These are phyloP conservation scores for Didymella exigua DNA, from an alignment of 2,329 filamentous ascomycete genomes.

Conservation along the genomic window DNA sequence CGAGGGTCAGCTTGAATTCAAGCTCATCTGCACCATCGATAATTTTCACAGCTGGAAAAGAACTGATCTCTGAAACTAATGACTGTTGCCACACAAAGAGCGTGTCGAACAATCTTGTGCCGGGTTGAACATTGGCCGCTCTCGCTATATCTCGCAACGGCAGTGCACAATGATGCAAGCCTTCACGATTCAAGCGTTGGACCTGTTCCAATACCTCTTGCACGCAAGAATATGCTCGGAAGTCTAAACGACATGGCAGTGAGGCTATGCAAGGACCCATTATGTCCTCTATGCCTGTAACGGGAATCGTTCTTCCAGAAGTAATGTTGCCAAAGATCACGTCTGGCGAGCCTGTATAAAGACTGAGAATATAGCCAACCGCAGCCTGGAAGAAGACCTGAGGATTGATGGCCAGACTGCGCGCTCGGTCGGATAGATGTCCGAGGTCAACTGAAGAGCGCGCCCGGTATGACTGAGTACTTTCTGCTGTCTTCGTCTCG, in stretches of 20 bases:
- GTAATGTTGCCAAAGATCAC: constrained; percentile 78
- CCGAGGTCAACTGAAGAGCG: constrained; percentile 27
- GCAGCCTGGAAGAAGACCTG: constrained; percentile 80
- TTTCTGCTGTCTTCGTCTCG: constrained; percentile 17
- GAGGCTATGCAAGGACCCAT: constrained; percentile 81
- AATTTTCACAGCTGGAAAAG: constrained; percentile 56
- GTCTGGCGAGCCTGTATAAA: constrained; percentile 68
- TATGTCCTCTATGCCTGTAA: constrained; percentile 72
- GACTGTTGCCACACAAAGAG: constrained; percentile 87
- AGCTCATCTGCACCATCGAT: constrained; percentile 70
- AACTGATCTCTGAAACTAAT: constrained; percentile 47
- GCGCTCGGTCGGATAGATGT: constrained; percentile 25
- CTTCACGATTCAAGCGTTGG: constrained; percentile 68
- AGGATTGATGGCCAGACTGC: constrained; percentile 57
- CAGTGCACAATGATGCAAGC: constrained; percentile 67
- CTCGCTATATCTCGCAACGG: constrained; percentile 73
- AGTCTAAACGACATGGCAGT: constrained; percentile 71
- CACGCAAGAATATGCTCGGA: constrained; percentile 58
- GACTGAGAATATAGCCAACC: constrained; percentile 67
- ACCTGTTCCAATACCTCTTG: constrained; percentile 67
- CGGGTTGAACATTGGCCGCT: constrained; percentile 59
- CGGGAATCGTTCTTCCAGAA: constrained; percentile 77
- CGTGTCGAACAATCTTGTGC: constrained; percentile 71
- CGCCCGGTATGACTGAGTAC: constrained; percentile 22
- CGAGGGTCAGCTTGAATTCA: constrained; percentile 77